Evolutionary conservation across 2,329 filamentous ascomycete genomes (phyloP).

Genomic region (Phoma sp.): DNA sequence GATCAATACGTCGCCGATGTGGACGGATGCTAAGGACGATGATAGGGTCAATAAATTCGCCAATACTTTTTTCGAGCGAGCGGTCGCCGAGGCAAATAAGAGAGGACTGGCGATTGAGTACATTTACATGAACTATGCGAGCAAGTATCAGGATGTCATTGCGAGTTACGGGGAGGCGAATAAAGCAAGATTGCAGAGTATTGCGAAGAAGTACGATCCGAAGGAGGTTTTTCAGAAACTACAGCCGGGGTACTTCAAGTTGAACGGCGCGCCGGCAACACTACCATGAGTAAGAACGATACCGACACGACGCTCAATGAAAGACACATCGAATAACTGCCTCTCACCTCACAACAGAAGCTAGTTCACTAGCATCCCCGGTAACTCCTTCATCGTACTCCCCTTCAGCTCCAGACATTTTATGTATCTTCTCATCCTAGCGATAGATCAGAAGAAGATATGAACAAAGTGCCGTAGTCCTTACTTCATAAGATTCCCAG

Average conservation of each 20-base stretch:
- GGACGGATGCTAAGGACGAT: constrained; percentile 28
- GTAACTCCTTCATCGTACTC: too few relatives aligned
- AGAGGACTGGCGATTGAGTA: constrained; percentile 32
- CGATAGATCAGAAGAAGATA: too few relatives aligned
- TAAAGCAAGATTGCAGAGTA: constrained; percentile 39
- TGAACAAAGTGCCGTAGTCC: too few relatives aligned
- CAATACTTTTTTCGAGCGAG: constrained; percentile 9
- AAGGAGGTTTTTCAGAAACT: constrained; percentile 51
- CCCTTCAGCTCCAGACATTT: too few relatives aligned
- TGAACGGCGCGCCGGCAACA: constrained; percentile 26
- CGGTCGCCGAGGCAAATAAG: constrained; percentile 14
- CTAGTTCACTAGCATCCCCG: too few relatives aligned
- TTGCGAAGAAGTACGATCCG: constrained; percentile 53
- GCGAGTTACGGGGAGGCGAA: constrained; percentile 52
- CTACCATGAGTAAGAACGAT: too few relatives aligned
- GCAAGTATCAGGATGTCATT: constrained; percentile 53
- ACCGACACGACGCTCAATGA: too few relatives aligned
- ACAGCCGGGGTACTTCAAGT: constrained; percentile 56
- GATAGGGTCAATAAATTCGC: constrained; percentile 17
- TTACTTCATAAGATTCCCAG: too few relatives aligned
- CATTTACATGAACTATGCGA: constrained; percentile 60
- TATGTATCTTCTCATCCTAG: too few relatives aligned
- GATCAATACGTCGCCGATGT: constrained; percentile 26
- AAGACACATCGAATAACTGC: too few relatives aligned
- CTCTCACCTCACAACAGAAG: too few relatives aligned